Percentiles rank a stretch among this genome's conserved stretches.
These are phyloP conservation scores for Cylindricascospora bacillispora DNA, from an alignment of 1,139 yeast species.

Conservation along the genomic window DNA sequence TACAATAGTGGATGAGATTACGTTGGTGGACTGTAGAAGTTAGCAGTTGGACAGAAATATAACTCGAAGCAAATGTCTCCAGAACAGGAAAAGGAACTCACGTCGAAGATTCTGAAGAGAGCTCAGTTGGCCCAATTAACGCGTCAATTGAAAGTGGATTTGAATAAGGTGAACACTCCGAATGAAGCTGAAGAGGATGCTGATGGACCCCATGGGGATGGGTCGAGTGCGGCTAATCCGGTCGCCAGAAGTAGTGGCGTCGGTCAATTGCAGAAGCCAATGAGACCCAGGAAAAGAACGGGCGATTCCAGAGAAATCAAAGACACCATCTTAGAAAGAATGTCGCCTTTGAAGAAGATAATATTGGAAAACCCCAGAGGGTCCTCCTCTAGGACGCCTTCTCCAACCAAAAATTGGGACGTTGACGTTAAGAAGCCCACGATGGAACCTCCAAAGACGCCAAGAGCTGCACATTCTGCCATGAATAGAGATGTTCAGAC, in stretches of 20 bases:
- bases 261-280: background rate
- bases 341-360: background rate
- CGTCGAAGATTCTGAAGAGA: slow-evolving; percentile 22
- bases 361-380: background rate
- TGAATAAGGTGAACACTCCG: slow-evolving; percentile 19
- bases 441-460: background rate
- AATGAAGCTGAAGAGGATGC: slow-evolving; percentile 2
- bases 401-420: too few species aligned
- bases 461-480: background rate
- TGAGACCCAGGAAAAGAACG: too few species aligned
- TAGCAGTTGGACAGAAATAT: too few species aligned
- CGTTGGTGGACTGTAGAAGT: too few species aligned
- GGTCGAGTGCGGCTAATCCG: slow-evolving; percentile 1
- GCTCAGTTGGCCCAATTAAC: slow-evolving; percentile 27
- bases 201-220: background rate
- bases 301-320: background rate
- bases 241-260: background rate
- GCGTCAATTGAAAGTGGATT: slow-evolving; percentile 23
- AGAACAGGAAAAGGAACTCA: slow-evolving; percentile 23
- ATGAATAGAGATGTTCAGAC: background rate
- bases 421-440: too few species aligned
- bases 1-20: too few species aligned
- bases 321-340: background rate
- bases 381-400: background rate
- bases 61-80: too few species aligned